These are phyloP conservation scores for Apiosordaria backusii DNA, from an alignment of 495 filamentous ascomycete genomes.

Conservation along the genomic window DNA sequence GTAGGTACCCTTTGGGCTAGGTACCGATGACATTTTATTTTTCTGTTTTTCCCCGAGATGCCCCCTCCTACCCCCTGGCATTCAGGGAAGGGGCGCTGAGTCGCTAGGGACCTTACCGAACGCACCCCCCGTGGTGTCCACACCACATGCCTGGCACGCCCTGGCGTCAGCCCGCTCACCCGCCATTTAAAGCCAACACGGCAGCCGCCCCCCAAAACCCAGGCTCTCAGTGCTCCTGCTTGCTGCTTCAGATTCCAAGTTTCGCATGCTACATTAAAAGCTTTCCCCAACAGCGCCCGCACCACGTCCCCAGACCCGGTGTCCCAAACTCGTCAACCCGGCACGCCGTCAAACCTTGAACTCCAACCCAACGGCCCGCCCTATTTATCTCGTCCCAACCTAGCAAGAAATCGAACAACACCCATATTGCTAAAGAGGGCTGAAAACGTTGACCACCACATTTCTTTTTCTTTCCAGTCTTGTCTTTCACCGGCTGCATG, in stretches of 20 bases:
- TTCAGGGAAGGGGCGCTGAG: constrained; percentile 28
- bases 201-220: constrained; percentile 32
- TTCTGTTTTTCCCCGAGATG: constrained; percentile 24
- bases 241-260: constrained; percentile 29
- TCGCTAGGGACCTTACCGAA: constrained; percentile 27
- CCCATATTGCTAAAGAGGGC: background rate
- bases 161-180: constrained; percentile 25
- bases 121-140: constrained; percentile 16
- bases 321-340: constrained; percentile 10
- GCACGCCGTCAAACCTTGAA: constrained; percentile 7
- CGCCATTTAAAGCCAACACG: constrained; percentile 39
- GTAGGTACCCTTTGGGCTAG: constrained; percentile 20
- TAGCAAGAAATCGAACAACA: constrained; percentile 1
- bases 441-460: background rate
- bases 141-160: constrained; percentile 25
- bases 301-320: constrained; percentile 7
- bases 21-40: constrained; percentile 16
- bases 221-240: constrained; percentile 23
- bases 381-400: background rate
- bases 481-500: constrained; percentile 20
- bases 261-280: constrained; percentile 28
- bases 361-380: constrained; percentile 4
- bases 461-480: constrained; percentile 4
- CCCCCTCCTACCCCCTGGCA: constrained; percentile 16
- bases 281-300: constrained; percentile 29